These are phyloP conservation scores for Anisodus acutangulus DNA, from an alignment of 257 asterid genomes.

Conservation along the genomic window DNA sequence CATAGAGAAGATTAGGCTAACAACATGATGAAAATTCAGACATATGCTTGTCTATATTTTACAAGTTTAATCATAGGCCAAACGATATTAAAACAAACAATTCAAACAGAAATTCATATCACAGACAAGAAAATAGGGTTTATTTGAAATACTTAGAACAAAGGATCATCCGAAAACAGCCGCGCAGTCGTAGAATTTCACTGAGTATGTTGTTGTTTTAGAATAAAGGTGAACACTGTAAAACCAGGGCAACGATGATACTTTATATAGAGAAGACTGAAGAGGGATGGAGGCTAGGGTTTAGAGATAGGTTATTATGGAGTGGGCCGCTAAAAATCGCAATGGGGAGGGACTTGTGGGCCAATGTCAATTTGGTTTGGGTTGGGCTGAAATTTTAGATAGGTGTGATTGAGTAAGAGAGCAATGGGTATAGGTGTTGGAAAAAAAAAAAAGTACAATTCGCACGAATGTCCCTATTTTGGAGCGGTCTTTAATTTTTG, in stretches of 20 bases:
- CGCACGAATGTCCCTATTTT: too few relatives aligned
- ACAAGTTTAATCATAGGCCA: constrained; percentile 43
- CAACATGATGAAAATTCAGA: constrained; percentile 45
- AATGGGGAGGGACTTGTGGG: background rate
- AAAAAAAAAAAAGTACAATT: background rate
- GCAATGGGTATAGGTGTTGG: too few relatives aligned
- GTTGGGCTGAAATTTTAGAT: background rate
- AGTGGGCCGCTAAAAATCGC: background rate
- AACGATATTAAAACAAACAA: background rate
- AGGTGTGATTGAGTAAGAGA: too few relatives aligned
- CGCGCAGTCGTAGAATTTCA: too few relatives aligned
- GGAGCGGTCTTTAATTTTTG: too few relatives aligned
- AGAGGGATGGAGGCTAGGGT: background rate
- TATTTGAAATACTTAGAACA: too few relatives aligned
- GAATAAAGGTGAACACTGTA: constrained; percentile 31
- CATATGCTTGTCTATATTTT: constrained; percentile 50
- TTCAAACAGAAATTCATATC: background rate
- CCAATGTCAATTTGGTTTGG: background rate
- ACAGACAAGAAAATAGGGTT: background rate
- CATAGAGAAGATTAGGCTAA: constrained; percentile 54
- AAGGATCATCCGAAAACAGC: too few relatives aligned
- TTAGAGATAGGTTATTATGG: background rate
- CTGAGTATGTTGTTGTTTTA: background rate
- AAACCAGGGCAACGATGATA: background rate
- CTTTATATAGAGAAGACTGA: background rate